Conservation (phyloP, 1,284 basidiomycete genomes). For the Sanghuangporus baumii region DNA sequence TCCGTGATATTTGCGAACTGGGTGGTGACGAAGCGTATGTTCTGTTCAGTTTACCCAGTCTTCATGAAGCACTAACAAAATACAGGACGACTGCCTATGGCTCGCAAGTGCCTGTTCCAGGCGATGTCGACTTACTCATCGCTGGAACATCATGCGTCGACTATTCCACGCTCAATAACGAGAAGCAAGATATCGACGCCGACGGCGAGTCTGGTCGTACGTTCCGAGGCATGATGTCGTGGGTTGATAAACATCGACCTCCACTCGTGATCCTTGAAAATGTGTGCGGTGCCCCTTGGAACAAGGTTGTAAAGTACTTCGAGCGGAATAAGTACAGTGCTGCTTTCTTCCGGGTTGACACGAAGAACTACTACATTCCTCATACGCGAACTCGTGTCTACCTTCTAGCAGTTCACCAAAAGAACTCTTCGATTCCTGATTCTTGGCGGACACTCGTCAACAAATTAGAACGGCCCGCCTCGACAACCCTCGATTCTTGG, state of each 20-base stretch:
- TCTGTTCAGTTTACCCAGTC: neutral
- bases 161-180: constrained; percentile 92
- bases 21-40: constrained; percentile 72
- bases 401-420: constrained; percentile 71
- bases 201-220: constrained; percentile 89
- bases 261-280: constrained; percentile 92
- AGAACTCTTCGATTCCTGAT: constrained; percentile 51
- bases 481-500: constrained; percentile 87
- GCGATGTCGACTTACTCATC: constrained; percentile 85
- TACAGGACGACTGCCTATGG: constrained; percentile 87
- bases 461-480: constrained; percentile 77
- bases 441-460: constrained; percentile 70
- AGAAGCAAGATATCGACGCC: constrained; percentile 84
- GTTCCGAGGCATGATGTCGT: constrained; percentile 89
- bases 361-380: constrained; percentile 92
- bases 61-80: constrained; percentile 17
- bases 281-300: constrained; percentile 90
- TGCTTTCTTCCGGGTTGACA: constrained; percentile 71
- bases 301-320: constrained; percentile 71
- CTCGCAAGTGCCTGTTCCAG: constrained; percentile 79
- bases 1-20: constrained; percentile 92
- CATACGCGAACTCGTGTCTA: constrained; percentile 91
- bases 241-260: constrained; percentile 84
- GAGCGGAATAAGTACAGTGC: constrained; percentile 77
- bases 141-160: constrained; percentile 96